Evolutionary conservation across 2,329 filamentous ascomycete genomes (phyloP), one percentile per base, ranked within the genome.

Genomic region (Amauroascus niger): DNA sequence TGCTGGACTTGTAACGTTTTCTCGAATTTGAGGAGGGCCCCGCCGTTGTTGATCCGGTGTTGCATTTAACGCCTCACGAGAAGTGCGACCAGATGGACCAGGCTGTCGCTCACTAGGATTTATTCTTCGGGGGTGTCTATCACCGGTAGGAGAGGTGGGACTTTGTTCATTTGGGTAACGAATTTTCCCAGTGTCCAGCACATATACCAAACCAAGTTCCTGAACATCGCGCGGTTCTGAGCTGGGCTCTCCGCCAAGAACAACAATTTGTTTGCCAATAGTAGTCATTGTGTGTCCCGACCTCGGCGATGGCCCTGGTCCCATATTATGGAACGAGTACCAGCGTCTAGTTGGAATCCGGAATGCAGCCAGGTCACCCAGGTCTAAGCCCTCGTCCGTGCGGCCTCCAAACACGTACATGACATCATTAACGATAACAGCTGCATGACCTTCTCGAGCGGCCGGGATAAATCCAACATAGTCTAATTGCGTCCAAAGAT

Each of bases 251-350:
- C 93, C 93, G 35, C 88, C 94, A 30, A 97, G 77, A 39, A 97
- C 88, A 46, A 97, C 84, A 58, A 98, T 84, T 56, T 90, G 87
- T 69, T 95, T 96, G 28, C 88, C 88, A 58, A 91, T 88, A 1
- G 89, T 84, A 1, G 93, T 97, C 93, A 98, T 97, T 69, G 89
- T 96, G 69, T 98, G 93, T 1, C 93, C 93, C 14, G 91, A 97
- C 56, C 93, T 80, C 30, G 93, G 84, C 2, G 90, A 96, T 0
- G 93, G 93, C 1, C 90, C 94, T 2, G 90, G 90, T 0, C 93
- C 93, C 93, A 98, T 98, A 66, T 98, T 98, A 66, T 98, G 93
- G 71, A 98, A 98, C 33, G 93, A 98, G 69, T 97, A 98, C 93
- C 93, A 98, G 56, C 93, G 82, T 59, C 88, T 83, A 9, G 89